Evolutionary conservation across 2,329 filamentous ascomycete species (phyloP), one percentile per base, ranked within the genome.

Genomic region (Pyrenochaeta sp.): DNA sequence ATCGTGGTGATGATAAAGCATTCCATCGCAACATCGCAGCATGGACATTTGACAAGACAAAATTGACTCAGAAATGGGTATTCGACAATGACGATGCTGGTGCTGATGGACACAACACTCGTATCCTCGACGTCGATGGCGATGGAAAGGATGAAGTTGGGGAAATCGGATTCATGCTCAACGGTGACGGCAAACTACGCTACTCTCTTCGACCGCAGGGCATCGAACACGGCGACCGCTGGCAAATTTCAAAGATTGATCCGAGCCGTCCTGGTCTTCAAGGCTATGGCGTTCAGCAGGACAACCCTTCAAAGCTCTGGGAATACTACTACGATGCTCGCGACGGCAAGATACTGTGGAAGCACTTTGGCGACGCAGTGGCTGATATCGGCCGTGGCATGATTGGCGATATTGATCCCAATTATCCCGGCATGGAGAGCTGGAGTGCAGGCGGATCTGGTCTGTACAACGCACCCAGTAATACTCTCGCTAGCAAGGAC

Each of bases 221-320:
- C 4, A 44, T 59, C 17, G 55, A 43, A 18, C 52, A 59, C 20
- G 52, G 56, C 11, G 56, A 59, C 23, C 56, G 56, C n/a, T 59
- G 48, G 45, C 56, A 56, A 17, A 42, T 53, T n/a, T 52, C 56
- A 7, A 59, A 56, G 20, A 51, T 59, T 29, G 56, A 59, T 20
- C 56, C 56, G 3, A 18, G 15, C 15, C 39, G 52, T 15, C 9
- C 40, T 3, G 52, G 56, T 9, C 43, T 59, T 15, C 54, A 57
- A 40, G 54, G 54, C 2, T 54, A 57, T 27, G 45, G 49, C 29
- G 39, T 57, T 5, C 50, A 57, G 45, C 54, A 57, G 20, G 33
- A 57, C 27, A 54, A 57, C 20, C 36, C 33, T 14, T 18, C 18
- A 12, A 35, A 35, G 32, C 32, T 35, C 12, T 35, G 32, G 32